phyloP scores from a whole-genome alignment of 2,329 filamentous ascomycete species.

The Colletotrichum theobromicola region DNA sequence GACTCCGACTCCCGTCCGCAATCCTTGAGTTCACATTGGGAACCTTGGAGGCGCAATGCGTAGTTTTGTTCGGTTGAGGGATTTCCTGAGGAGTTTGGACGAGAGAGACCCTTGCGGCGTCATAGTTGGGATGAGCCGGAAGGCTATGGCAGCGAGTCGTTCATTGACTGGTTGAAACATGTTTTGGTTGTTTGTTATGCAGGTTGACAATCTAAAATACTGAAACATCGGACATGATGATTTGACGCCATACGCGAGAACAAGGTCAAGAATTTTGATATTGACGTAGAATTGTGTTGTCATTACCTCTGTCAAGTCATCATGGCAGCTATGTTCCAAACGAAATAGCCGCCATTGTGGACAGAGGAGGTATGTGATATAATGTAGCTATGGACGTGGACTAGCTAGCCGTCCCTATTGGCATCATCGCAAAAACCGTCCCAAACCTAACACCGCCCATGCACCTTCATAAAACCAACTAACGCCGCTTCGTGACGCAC shows the following conservation, averaged over 20 bases:
- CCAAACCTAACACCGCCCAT: constrained; percentile 20
- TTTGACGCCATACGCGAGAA: neutral
- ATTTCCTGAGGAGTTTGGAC: constrained; percentile 8
- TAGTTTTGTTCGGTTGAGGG: neutral
- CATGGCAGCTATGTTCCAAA: neutral
- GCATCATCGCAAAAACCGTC: constrained; percentile 22
- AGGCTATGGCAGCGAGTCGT: neutral
- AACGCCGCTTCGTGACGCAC: constrained; percentile 19
- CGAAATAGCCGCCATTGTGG: neutral
- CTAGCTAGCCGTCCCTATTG: constrained; percentile 21
- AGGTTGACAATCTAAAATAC: neutral
- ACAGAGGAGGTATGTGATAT: constrained; percentile 10
- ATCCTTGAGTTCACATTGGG: neutral
- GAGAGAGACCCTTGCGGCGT: neutral
- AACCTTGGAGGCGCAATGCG: neutral
- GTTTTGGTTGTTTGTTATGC: neutral
- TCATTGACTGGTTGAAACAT: constrained; percentile 9
- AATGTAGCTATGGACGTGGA: constrained; percentile 18
- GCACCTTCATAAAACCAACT: constrained; percentile 15
- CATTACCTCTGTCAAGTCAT: neutral
- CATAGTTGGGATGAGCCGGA: constrained; percentile 7
- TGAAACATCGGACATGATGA: neutral
- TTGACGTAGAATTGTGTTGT: neutral
- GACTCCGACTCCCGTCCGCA: constrained; percentile 3
- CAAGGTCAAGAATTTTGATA: neutral